Base-by-base conservation (phyloP, 495 filamentous ascomycete genomes). In the Darksidea phi region DNA sequence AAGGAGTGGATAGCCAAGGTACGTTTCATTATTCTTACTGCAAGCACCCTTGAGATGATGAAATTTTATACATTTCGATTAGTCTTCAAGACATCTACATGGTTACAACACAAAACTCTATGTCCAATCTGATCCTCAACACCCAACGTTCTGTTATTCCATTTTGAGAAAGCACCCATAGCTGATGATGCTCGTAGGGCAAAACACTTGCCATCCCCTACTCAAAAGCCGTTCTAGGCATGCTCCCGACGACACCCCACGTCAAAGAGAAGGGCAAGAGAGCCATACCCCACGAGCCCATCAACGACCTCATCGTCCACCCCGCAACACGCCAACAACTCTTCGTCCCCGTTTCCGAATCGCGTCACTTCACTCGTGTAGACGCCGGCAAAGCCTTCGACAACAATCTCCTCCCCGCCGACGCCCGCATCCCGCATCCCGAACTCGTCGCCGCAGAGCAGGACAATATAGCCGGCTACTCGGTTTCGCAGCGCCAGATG, bases 51-150 rank as follows among this genome's bases (percentile, higher is more conserved):
- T 46, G 65, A 54, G 73, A 86, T 87, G 87, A 87, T 86, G 88
- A 89, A 79, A 82, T 81, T 57, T 52, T 83, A 82, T 54, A 70
- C 79, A 81, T 78, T 79, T 87, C 91, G 93, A 97, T 98, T 96
- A 96, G 93, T 97, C 93, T 97, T 93, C 80, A 97, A 96, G 93
- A 97, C 90, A 84, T 67, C 77, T 63, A 78, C 69, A 72, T 82
- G 79, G 79, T 82, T 81, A 80, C 70, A 65, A 64, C 71, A 70
- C 72, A 73, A 74, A 72, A 32, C 28, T 32, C 77, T 66, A 68
- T 72, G 67, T 66, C 77, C 73, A 76, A 78, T 80, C 79, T 63
- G 59, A 48, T 12, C 2, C 48, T 43, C 46, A 10, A 34, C 25
- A 17, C 24, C 2, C 20, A 32, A 32, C 3, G 10, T 10, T 32